Evolutionary conservation across 2,329 filamentous ascomycete species (phyloP).

Genomic region (Botrytis fragariae): DNA sequence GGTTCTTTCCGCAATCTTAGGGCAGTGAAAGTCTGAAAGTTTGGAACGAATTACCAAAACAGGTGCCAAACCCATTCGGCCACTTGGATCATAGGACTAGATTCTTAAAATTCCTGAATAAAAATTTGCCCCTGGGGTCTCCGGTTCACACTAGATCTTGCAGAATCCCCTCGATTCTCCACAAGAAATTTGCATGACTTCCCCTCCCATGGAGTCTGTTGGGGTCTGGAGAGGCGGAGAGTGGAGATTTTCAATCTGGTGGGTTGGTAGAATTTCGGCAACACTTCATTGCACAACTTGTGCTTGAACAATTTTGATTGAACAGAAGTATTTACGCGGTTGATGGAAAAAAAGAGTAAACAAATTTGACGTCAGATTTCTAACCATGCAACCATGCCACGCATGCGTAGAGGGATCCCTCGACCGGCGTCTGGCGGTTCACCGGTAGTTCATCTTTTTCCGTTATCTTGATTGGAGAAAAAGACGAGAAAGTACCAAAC

Average conservation of each 20-base stretch:
- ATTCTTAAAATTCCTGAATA: background rate
- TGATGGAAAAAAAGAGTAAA: background rate
- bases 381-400: background rate
- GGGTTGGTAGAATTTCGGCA: slow-evolving; percentile 8
- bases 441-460: background rate
- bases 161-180: slow-evolving; percentile 9
- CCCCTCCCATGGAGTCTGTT: slow-evolving; percentile 9
- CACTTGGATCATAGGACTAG: background rate
- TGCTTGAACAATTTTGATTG: background rate
- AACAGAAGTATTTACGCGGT: background rate
- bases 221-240: slow-evolving; percentile 15
- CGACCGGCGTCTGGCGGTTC: slow-evolving; percentile 1
- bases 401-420: background rate
- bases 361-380: background rate
- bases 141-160: background rate
- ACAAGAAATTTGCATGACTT: slow-evolving; percentile 1
- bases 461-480: background rate
- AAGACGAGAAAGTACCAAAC: background rate
- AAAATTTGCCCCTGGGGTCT: slow-evolving; percentile 5
- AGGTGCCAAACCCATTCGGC: background rate
- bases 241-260: background rate
- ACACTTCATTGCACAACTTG: background rate
- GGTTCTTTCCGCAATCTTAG: background rate
- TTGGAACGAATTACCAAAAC: slow-evolving; percentile 5
- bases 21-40: background rate